Evolutionary conservation across 129 eudicot species (phyloP), one percentile per base, ranked within the genome.

Genomic region (carrot (Daucus carota)): DNA sequence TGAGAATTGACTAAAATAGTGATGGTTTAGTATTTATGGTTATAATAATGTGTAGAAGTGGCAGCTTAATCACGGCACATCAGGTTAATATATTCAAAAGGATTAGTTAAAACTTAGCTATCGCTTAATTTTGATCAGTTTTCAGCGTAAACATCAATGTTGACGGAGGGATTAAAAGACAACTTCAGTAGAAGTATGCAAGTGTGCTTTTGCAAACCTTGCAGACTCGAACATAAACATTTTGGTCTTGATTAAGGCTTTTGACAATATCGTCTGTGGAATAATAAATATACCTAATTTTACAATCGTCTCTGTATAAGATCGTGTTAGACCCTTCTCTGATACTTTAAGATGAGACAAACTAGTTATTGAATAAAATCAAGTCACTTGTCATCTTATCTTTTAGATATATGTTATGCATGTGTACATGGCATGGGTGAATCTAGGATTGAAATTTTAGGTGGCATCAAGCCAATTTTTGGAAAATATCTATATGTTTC

Each of bases 1-100:
- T 88, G 82, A 47, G 84, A 45, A 48, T 11, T 29, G 60, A 6
- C 68, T 62, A 26, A 26, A 62, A 62, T 62, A 28, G 28, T 62
- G 33, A 18, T 62, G 62, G 62, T 50, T 18, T 62, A 8, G 6
- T 62, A 59, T 22, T n/a, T n/a, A n/a, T n/a, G n/a, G n/a, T n/a
- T n/a, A n/a, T n/a, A n/a, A n/a, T n/a, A n/a, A 33, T 12, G 24
- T 59, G 4, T 0, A 28, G 17, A 0, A 62, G 36, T 62, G 69
- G 11, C 17, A 28, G 36, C 36, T 62, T 62, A 62, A 28, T 13
- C 38, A 50, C 60, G 60, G 59, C 59, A 48, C 6, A n/a, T n/a
- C n/a, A n/a, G n/a, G 20, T n/a, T 20, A 48, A 18, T 20, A 20
- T 6, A 50, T 20, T 52, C 22, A 50, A 20, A 3, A 6, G 59